Evolutionary conservation across 345 rosid species (phyloP), one percentile per base, ranked within the genome.

Genomic region (Camelina laxa): DNA sequence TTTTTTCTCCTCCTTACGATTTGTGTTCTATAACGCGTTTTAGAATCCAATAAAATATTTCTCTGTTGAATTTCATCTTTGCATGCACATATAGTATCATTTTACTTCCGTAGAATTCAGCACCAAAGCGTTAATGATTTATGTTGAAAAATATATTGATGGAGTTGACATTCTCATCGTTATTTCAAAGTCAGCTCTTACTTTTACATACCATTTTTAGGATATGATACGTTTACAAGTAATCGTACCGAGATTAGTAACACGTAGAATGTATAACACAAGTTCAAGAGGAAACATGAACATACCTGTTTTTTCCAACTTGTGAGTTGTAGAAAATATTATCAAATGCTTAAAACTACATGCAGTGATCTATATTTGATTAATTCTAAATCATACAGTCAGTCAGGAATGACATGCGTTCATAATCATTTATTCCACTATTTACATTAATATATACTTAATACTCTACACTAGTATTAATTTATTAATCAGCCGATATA

Each of bases 341-440:
- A 33, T 33, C 45, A 49, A 50, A 16, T 47, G 14, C 4, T 27
- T 27, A 27, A 27, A 5, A 27, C 4, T 74, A 57, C 51, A 66
- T 65, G 50, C 41, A 22, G 24, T 56, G 31, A 57, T 65, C 42
- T 47, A 36, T 48, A 17, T 59, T 74, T 67, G 78, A 39, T 67
- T 67, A 68, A 36, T 48, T 74, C 2, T 49, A 75, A 33, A 30
- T 75, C 30, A 19, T 39, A 67, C 27, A 60, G 69, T 63, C 63
- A 72, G 76, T 75, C 79, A 75, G 67, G 55, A 12, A 44, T 59
- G 63, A 41, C 69, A 75, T 68, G 79, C 79, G 51, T 75, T 68
- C 49, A 51, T 48, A 67, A 8, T 30, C 36, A 75, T 13, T 58
- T 17, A n/a, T 57, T 60, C 68, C 38, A 67, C 62, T 30, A 20